These are phyloP conservation scores for Diaporthe ilicicola DNA, from an alignment of 2,329 filamentous ascomycete species.

Conservation along the genomic window DNA sequence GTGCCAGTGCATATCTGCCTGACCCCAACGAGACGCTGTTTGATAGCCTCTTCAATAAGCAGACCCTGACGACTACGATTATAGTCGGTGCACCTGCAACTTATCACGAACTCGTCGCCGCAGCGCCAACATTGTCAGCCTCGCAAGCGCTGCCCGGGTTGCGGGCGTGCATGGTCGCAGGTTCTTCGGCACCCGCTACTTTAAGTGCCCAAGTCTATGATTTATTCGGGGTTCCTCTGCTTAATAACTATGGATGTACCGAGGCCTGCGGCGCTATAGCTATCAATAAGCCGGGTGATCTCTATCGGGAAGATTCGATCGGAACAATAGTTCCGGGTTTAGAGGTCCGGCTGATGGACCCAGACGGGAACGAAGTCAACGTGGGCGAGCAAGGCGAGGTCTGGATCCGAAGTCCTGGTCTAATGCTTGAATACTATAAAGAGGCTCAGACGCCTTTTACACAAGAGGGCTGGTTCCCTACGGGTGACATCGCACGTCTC, in stretches of 20 bases:
- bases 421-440: conserved; percentile 13
- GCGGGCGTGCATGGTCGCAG: conserved; percentile 8
- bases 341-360: not conserved
- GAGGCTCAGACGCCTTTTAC: not conserved
- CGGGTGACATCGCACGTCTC: not conserved
- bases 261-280: not conserved
- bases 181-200: not conserved
- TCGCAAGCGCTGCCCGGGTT: not conserved
- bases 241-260: conserved; percentile 16
- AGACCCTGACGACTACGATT: not conserved
- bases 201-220: conserved; percentile 3
- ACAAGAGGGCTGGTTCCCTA: conserved; percentile 7
- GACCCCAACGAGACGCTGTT: not conserved
- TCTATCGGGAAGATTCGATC: not conserved
- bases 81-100: conserved; percentile 12
- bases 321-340: not conserved
- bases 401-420: conserved; percentile 8
- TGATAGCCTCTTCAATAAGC: not conserved
- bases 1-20: conserved; percentile 7
- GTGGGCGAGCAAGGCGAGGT: conserved; percentile 12
- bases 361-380: not conserved
- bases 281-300: not conserved
- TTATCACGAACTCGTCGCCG: not conserved
- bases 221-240: not conserved
- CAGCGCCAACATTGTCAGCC: not conserved